A percentile compares a stretch with the other conserved stretches of the same genome.
Evolutionary conservation across 371 early-diverging fungal genomes (phyloP).

Genomic region (Saksenaea vasiformis): DNA sequence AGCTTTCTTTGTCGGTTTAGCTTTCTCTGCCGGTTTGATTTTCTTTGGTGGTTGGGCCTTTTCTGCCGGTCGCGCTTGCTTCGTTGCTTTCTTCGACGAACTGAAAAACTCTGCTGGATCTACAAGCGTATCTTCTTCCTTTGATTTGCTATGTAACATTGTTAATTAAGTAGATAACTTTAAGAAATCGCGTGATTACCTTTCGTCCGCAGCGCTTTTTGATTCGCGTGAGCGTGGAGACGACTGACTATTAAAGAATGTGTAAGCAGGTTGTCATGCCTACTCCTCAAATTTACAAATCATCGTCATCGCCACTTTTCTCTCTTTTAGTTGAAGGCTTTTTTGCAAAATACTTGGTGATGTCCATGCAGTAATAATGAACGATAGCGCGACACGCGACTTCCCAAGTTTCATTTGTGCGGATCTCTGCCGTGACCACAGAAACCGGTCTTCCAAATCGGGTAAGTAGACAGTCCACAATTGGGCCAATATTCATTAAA

Average conservation of each 20-base stretch:
- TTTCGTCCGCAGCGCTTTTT: background rate
- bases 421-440: background rate
- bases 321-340: background rate
- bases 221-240: background rate
- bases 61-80: background rate
- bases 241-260: background rate
- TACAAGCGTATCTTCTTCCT: background rate
- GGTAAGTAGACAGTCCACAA: no score
- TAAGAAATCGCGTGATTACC: background rate
- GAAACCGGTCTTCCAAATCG: background rate
- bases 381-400: background rate
- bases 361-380: background rate
- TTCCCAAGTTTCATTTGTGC: background rate
- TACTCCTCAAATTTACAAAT: background rate
- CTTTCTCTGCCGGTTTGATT: slow-evolving; percentile 3
- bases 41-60: background rate
- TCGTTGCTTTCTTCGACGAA: background rate
- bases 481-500: background rate
- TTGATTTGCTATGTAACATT: background rate
- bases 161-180: background rate
- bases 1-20: slow-evolving; percentile 3
- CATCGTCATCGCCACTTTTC: background rate
- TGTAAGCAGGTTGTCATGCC: background rate
- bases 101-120: background rate
- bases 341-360: background rate